Percentiles rank a stretch among this genome's conserved stretches.
These are phyloP conservation scores for Kazachstania kunashirensis DNA, from an alignment of 805 yeast species.

Conservation along the genomic window DNA sequence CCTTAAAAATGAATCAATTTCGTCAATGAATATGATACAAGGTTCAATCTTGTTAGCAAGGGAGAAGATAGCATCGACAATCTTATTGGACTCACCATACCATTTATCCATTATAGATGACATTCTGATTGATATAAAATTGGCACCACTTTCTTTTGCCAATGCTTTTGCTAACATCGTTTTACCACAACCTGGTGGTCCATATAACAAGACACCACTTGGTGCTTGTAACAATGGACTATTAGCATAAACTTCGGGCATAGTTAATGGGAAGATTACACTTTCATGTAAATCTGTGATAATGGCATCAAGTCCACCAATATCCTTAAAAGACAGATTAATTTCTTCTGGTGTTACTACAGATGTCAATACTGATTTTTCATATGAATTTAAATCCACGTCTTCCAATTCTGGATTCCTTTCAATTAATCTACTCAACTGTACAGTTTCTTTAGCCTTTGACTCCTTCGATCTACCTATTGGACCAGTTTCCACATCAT, in stretches of 20 bases:
- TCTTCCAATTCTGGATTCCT: conserved; percentile 48
- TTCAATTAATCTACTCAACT: conserved; percentile 47
- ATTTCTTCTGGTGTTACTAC: conserved; percentile 83
- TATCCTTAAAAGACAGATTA: conserved; percentile 60
- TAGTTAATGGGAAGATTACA: conserved; percentile 76
- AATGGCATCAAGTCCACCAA: conserved; percentile 81
- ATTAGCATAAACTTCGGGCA: conserved; percentile 62
- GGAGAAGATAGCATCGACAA: conserved; percentile 86
- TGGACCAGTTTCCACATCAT: conserved; percentile 37
- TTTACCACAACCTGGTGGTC: conserved; percentile 98
- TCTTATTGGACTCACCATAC: conserved; percentile 94
- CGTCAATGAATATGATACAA: conserved; percentile 90
- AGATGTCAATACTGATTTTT: conserved; percentile 62
- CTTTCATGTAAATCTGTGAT: conserved; percentile 81
- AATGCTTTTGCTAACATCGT: conserved; percentile 95
- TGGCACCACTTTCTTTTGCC: conserved; percentile 86
- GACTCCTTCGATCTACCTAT: conserved; percentile 42
- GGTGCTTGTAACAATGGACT: conserved; percentile 82
- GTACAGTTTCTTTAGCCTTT: conserved; percentile 49
- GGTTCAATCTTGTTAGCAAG: conserved; percentile 86
- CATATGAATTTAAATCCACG: conserved; percentile 55
- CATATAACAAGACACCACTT: conserved; percentile 83
- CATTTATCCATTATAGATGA: conserved; percentile 93
- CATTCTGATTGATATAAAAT: conserved; percentile 83
- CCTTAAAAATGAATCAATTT: conserved; percentile 86